A percentile compares a stretch with the other conserved stretches of the same genome.
phyloP scores from a whole-genome alignment of 768 basidiomycete species.

The Goffeauzyma gilvescens region DNA sequence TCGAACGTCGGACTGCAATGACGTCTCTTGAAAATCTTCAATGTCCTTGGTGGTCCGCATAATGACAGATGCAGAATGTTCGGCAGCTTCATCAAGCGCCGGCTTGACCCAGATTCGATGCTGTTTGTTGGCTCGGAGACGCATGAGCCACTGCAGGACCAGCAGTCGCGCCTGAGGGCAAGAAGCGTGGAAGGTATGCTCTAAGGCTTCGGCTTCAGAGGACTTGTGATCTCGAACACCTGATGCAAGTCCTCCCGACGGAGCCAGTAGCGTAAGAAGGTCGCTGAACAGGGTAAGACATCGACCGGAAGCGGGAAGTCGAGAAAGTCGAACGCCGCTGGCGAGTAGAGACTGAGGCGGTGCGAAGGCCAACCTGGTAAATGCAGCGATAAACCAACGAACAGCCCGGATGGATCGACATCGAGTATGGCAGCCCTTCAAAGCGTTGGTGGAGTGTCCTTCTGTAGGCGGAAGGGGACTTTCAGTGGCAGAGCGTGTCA shows the following conservation, averaged over 20 bases:
- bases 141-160: slow-evolving; percentile 68
- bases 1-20: too few species aligned
- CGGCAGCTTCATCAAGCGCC: slow-evolving; percentile 36
- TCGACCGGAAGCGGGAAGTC: slow-evolving; percentile 29
- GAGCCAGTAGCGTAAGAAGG: slow-evolving; percentile 33
- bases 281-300: slow-evolving; percentile 34
- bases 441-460: too few species aligned
- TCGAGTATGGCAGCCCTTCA: too few species aligned
- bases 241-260: slow-evolving; percentile 7
- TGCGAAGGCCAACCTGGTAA: slow-evolving; percentile 32
- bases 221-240: neutral
- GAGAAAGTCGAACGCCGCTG: slow-evolving; percentile 13
- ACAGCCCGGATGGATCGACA: too few species aligned
- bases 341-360: slow-evolving; percentile 24
- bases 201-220: neutral
- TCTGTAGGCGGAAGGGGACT: too few species aligned
- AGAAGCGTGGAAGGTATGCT: slow-evolving; percentile 16
- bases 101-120: slow-evolving; percentile 60
- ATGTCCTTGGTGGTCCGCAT: slow-evolving; percentile 19
- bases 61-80: slow-evolving; percentile 44
- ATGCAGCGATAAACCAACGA: too few species aligned
- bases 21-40: slow-evolving; percentile 12
- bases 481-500: too few species aligned
- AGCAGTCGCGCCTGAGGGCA: slow-evolving; percentile 46
- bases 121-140: slow-evolving; percentile 71